Percentiles rank a stretch among this genome's conserved stretches.
Evolutionary conservation across 2,329 filamentous ascomycete species (phyloP).

Genomic region (Claviceps digitariae): DNA sequence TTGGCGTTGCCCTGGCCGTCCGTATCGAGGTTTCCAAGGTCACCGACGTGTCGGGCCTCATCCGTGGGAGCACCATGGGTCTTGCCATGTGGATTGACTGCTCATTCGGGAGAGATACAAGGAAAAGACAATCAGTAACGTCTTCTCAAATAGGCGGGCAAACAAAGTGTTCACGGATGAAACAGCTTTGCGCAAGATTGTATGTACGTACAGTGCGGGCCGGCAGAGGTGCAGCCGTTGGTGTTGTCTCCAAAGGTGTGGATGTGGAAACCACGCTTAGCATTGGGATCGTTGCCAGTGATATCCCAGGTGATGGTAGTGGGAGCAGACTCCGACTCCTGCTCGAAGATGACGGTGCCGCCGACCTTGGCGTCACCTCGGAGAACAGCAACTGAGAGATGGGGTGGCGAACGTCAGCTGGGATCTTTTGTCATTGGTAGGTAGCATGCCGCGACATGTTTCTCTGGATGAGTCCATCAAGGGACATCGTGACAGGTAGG

Average conservation of each 20-base stretch:
- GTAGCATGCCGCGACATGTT: neutral
- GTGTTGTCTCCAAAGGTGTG: conserved; percentile 99
- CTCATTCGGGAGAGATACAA: neutral
- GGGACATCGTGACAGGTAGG: conserved; percentile 13
- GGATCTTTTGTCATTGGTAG: neutral
- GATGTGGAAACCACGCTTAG: conserved; percentile 95
- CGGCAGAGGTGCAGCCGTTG: conserved; percentile 97
- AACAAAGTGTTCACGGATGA: neutral
- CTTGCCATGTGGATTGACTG: conserved; percentile 93
- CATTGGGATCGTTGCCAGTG: conserved; percentile 82
- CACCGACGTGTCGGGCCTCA: conserved; percentile 82
- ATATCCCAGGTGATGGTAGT: conserved; percentile 91
- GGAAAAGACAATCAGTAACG: neutral
- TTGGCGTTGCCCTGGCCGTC: conserved; percentile 83
- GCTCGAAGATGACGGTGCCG: conserved; percentile 92
- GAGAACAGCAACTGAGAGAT: conserved; percentile 70
- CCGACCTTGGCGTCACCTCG: conserved; percentile 94
- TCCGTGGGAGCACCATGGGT: conserved; percentile 79
- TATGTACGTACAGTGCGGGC: conserved; percentile 73
- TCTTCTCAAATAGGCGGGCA: neutral
- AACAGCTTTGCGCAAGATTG: conserved; percentile 4
- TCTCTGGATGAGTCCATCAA: conserved; percentile 15
- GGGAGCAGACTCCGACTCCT: conserved; percentile 64
- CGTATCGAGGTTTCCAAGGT: conserved; percentile 94
- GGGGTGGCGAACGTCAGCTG: conserved; percentile 2